Percentiles rank a stretch among this genome's conserved stretches.
Evolutionary conservation across 345 rosid genomes (phyloP).

Genomic region (Citrus sinensis): DNA sequence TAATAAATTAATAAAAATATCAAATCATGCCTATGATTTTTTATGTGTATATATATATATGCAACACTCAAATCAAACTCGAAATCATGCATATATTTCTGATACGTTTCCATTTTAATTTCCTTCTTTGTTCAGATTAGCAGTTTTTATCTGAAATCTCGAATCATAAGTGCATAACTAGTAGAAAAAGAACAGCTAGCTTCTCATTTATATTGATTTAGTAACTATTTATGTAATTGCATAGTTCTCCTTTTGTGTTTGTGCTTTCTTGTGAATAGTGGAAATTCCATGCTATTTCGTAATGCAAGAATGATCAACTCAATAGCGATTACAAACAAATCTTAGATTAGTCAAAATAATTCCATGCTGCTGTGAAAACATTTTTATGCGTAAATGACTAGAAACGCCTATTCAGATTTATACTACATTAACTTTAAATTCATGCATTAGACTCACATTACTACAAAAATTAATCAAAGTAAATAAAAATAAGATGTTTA

Average conservation of each 20-base stretch:
- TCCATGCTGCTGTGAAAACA: neutral
- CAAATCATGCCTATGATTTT: no score
- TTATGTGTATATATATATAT: no score
- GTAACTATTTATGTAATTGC: neutral
- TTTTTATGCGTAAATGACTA: no score
- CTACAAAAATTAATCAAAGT: neutral
- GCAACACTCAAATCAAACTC: no score
- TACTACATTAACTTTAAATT: no score
- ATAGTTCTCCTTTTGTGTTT: no score
- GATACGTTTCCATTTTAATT: constrained; percentile 14
- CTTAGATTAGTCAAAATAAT: neutral
- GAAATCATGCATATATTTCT: neutral
- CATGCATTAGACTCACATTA: no score
- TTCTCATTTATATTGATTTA: neutral
- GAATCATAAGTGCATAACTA: neutral
- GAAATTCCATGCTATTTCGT: neutral
- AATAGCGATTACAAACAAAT: neutral
- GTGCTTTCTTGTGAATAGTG: no score
- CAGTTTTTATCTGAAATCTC: neutral
- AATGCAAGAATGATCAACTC: neutral
- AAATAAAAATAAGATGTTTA: neutral
- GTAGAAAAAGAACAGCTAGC: neutral
- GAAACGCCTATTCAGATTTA: no score
- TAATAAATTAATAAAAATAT: neutral
- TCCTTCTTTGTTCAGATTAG: neutral